Evolutionary conservation across 495 filamentous ascomycete species (phyloP), one percentile per base, ranked within the genome.

Genomic region (Pseudevernia furfuracea): DNA sequence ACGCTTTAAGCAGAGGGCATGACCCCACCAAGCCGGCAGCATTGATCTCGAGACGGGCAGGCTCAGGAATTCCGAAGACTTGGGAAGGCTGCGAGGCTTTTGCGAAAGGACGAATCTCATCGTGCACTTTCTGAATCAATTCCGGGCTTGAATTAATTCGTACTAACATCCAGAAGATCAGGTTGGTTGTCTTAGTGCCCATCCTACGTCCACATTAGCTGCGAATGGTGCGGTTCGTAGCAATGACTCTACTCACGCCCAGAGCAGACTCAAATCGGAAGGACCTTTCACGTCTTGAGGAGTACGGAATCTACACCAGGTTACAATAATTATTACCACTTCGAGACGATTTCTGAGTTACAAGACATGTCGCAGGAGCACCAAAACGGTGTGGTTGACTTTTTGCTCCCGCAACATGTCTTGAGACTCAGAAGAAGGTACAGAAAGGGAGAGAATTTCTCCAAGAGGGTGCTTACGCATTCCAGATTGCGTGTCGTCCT

Each of bases 81-180:
- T 77, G 76, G 36, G 68, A 74, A 36, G 74, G 78, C 49, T 84
- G 77, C 1, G 71, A 69, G 6, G 79, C 74, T 49, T 75, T 73
- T 12, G 76, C 79, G 56, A 72, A 84, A 0, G 78, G 74, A 4
- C 70, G 70, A 12, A 83, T 79, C 68, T 88, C 87, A 30, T 75
- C 71, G 19, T 80, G 77, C 25, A 88, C 75, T 7, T 74, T 73
- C n/a, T 73, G 71, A 12, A 84, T 62, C 28, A 84, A 74, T 1
- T 68, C 69, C 14, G 75, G 73, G 32, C 77, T 78, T 17, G 77
- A 70, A 63, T 80, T 80, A 39, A 87, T 78, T 59, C 78, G 83
- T 21, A 84, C 67, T 25, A 86, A 58, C 56, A 78, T 77, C 84
- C 84, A 87, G 69, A 83, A 87, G 4, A 79, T 77, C 55, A 81